Evolutionary conservation across 441 rosid species (phyloP), one percentile per base, ranked within the genome.

Genomic region (Biscutella laevigata): DNA sequence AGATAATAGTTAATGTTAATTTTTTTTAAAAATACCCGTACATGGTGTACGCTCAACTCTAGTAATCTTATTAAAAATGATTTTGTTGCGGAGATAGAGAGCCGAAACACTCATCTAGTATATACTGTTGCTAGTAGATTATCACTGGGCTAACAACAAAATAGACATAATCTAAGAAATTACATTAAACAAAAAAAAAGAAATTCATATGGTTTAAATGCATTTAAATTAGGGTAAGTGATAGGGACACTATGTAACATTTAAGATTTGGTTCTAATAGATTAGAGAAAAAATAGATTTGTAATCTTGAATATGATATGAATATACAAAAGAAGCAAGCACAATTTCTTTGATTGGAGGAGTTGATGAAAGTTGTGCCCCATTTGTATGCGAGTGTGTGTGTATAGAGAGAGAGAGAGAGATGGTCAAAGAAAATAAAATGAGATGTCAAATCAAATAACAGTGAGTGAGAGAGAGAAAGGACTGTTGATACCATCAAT

Each of bases 401-500:
- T 44, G 21, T 3, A 35, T 7, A 36, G 46, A 44, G 47, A 53
- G 11, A 28, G 30, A 34, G 34, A 66, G 60, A 66, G 71, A 44
- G 38, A 52, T 66, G 66, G 71, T 66, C 71, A 59, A 66, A 66
- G 55, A 44, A 24, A 45, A n/a, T n/a, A 65, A 66, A 59, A 44
- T 52, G 71, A 66, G 56, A 66, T 59, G 71, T 66, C 71, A 59
- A 66, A 66, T 66, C 71, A 59, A 28, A 44, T 20, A 45, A 45
- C 71, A 66, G 71, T 53, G 0, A 43, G 47, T 20, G 40, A 29
- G 48, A 37, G 62, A 54, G 47, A 60, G 66, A 58, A 41, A 43
- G 53, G 47, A 71, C 74, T 73, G 80, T 72, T 37, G 68, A 58
- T 53, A 62, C 71, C 78, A 71, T 64, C 76, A 71, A 70, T 57